Conservation (phyloP, 352 stramenopile genomes). For the Globisporangium echinulatum region DNA sequence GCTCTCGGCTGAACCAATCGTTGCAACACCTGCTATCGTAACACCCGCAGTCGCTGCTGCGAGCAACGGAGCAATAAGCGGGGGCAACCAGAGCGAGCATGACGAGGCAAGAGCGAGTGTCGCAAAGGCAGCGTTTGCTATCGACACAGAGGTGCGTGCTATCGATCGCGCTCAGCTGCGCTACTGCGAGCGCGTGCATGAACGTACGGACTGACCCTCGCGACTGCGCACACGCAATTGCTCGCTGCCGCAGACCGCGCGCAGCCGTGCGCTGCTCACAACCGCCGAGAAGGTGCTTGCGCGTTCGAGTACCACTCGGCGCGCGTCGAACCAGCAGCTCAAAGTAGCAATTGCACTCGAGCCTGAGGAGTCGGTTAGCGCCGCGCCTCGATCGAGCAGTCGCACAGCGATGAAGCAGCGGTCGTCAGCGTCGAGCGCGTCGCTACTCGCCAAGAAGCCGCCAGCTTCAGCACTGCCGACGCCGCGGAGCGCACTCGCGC, state of each 20-base stretch:
- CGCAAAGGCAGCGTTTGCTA: neutral
- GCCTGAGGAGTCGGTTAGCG: constrained; percentile 4
- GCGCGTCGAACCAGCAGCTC: constrained; percentile 9
- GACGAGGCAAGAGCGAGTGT: constrained; percentile 1
- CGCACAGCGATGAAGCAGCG: constrained; percentile 17
- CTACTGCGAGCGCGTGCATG: neutral
- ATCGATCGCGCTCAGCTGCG: no score
- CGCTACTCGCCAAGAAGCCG: constrained; percentile 12
- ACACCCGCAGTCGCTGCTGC: neutral
- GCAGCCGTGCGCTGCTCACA: constrained; percentile 14
- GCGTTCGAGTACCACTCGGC: constrained; percentile 13
- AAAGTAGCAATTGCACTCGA: neutral
- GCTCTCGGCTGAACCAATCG: constrained; percentile 7
- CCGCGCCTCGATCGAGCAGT: constrained; percentile 9
- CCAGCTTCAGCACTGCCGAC: neutral
- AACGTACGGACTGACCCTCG: neutral
- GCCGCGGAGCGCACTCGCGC: neutral
- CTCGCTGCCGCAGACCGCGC: neutral
- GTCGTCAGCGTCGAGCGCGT: neutral
- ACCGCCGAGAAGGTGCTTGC: constrained; percentile 12
- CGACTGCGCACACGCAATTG: neutral
- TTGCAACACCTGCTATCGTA: neutral
- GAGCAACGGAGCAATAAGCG: neutral
- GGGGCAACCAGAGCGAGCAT: constrained; percentile 22
- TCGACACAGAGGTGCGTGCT: neutral